Evolutionary conservation across 116 monocot genomes (phyloP), one percentile per base, ranked within the genome.

Genomic region (Dioscorea cayenensis): DNA sequence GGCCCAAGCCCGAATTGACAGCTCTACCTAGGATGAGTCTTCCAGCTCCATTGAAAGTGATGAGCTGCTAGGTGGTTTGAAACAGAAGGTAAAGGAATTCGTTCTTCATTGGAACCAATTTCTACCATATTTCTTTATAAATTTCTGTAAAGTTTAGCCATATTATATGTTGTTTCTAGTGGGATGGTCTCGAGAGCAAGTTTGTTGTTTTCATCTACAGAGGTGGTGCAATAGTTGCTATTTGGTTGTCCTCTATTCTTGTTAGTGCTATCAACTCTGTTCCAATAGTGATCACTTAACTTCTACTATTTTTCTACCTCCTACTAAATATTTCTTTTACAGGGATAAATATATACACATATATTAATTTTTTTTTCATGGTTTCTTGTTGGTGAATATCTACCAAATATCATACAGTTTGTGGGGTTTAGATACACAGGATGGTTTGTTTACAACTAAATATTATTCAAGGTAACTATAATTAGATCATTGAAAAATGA

Each of bases 391-490:
- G 10, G 3, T 75, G 66, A 29, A 65, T 83, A 96, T 92, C 86
- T 96, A 70, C 95, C 95, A 29, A 96, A 96, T 81, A 27, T 92
- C 25, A 79, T 92, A 87, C 92, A 96, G 77, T 74, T 96, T 49
- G 92, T 92, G 36, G 92, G 95, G 65, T 87, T 96, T 68, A 92
- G 92, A 55, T 96, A 96, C 88, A 87, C 92, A 0, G 90, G 95
- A 60, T 96, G 95, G 95, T 96, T 96, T 72, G 92, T 96, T n/a
- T 96, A 96, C 82, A 85, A 87, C 52, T 96, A 96, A 72, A 82
- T 96, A 66, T 83, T 96, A 36, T 96, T 96, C 81, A 96, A 96
- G 95, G 95, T 96, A 85, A 80, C 22, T 16, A 18, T 32, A 32
- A 29, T 11, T 16, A 55, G 18, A 55, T 12, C 20, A 70, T 55